These are phyloP conservation scores for Rhodotorula glutinis DNA, from an alignment of 1,284 basidiomycete species.

Conservation along the genomic window DNA sequence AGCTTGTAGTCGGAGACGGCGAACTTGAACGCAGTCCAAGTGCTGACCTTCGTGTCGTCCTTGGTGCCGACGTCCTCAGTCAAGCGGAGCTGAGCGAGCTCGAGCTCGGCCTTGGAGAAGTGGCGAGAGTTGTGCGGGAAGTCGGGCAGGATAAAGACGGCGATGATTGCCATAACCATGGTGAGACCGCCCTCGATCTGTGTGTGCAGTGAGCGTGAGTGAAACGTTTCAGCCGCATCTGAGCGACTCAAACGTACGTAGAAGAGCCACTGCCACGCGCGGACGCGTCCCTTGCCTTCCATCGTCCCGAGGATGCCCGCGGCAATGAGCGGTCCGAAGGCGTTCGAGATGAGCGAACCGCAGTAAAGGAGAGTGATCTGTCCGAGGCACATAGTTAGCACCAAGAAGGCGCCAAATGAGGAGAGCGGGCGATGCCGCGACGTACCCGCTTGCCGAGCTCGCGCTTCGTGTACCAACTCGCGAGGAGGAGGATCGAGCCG, in stretches of 20 bases:
- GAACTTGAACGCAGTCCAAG: slow-evolving; percentile 54
- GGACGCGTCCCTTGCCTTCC: slow-evolving; percentile 65
- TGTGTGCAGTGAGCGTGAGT: slow-evolving; percentile 54
- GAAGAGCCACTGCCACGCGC: slow-evolving; percentile 76
- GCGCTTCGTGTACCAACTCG: slow-evolving; percentile 48
- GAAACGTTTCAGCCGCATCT: slow-evolving; percentile 53
- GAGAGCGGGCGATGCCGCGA: neutral
- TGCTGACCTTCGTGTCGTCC: slow-evolving; percentile 55
- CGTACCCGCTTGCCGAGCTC: slow-evolving; percentile 59
- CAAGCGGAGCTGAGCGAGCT: slow-evolving; percentile 66
- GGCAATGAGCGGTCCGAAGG: slow-evolving; percentile 58
- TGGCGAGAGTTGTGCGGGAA: slow-evolving; percentile 51
- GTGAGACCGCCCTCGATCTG: slow-evolving; percentile 16
- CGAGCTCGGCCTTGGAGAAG: slow-evolving; percentile 58
- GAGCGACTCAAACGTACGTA: slow-evolving; percentile 53
- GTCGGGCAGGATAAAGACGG: slow-evolving; percentile 70
- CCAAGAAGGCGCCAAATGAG: neutral
- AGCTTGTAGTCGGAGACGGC: slow-evolving; percentile 55
- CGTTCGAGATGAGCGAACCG: slow-evolving; percentile 62
- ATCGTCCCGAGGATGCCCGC: slow-evolving; percentile 66
- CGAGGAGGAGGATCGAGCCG: slow-evolving; percentile 42
- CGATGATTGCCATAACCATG: slow-evolving; percentile 46
- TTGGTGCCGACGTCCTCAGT: slow-evolving; percentile 72
- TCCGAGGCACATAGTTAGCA: neutral
- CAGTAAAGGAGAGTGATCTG: neutral